phyloP scores from a whole-genome alignment of 257 asterid species.

The Plantago major region DNA sequence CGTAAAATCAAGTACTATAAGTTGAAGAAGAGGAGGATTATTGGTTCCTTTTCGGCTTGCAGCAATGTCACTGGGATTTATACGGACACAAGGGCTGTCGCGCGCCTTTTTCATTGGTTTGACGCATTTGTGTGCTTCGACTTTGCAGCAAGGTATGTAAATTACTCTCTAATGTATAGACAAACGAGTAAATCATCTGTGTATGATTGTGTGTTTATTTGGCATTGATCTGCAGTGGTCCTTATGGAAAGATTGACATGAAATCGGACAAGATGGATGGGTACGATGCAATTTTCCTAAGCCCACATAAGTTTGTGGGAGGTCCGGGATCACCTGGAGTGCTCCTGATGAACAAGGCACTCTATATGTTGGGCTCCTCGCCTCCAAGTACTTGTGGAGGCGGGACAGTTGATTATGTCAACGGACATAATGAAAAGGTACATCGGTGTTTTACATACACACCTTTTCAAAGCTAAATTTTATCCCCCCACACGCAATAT shows the following conservation, averaged over 20 bases:
- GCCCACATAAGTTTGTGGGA: conserved; percentile 71
- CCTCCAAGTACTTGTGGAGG: conserved; percentile 86
- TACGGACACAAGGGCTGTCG: conserved; percentile 40
- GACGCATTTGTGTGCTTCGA: conserved; percentile 70
- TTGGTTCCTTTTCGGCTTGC: conserved; percentile 78
- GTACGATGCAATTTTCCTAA: conserved; percentile 51
- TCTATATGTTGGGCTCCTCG: conserved; percentile 43
- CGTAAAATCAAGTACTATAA: conserved; percentile 29
- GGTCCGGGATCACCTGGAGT: conserved; percentile 82
- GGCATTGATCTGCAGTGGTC: conserved; percentile 31
- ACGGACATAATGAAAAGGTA: conserved; percentile 37
- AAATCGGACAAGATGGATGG: conserved; percentile 50
- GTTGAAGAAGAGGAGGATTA: conserved; percentile 37
- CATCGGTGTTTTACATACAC: too few species aligned
- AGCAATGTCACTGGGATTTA: conserved; percentile 69
- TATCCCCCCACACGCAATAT: too few species aligned
- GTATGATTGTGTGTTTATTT: too few species aligned
- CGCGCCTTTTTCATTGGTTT: conserved; percentile 49
- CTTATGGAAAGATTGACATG: conserved; percentile 54
- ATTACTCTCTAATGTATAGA: too few species aligned
- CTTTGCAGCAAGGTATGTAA: conserved; percentile 55
- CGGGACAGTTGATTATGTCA: conserved; percentile 60
- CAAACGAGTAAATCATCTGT: too few species aligned
- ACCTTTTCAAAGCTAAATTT: too few species aligned
- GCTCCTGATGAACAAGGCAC: conserved; percentile 41